Percentiles rank a stretch among this genome's conserved stretches.
Evolutionary conservation across 768 basidiomycete species (phyloP).

Genomic region (Agaricus subrufescens): DNA sequence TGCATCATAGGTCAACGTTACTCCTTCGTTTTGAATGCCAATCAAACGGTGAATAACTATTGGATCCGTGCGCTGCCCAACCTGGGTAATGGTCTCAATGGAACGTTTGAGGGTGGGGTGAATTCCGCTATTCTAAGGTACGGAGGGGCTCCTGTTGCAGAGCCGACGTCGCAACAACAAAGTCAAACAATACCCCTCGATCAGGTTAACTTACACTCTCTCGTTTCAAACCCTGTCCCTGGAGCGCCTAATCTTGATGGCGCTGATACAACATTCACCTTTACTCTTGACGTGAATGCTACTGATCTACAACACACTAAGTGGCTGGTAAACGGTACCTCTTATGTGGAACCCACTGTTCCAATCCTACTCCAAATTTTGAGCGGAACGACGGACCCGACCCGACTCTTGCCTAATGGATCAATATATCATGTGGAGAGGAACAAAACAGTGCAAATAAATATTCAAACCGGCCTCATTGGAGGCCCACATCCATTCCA

Average conservation of each 20-base stretch:
- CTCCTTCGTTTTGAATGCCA: slow-evolving; percentile 33
- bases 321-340: slow-evolving; percentile 24
- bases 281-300: neutral
- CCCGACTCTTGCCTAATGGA: slow-evolving; percentile 45
- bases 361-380: slow-evolving; percentile 58
- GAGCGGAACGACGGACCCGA: slow-evolving; percentile 43
- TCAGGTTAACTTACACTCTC: slow-evolving; percentile 38
- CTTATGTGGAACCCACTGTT: slow-evolving; percentile 32
- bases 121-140: slow-evolving; percentile 45
- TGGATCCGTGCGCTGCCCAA: slow-evolving; percentile 30
- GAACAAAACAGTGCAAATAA: slow-evolving; percentile 34
- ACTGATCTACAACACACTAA: neutral
- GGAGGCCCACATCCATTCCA: slow-evolving; percentile 40
- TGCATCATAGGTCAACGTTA: slow-evolving; percentile 29
- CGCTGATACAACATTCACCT: neutral
- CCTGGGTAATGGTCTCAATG: slow-evolving; percentile 10
- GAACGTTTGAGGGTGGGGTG: slow-evolving; percentile 23
- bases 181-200: slow-evolving; percentile 17
- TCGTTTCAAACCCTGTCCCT: slow-evolving; percentile 24
- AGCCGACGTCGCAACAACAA: slow-evolving; percentile 17
- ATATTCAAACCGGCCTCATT: slow-evolving; percentile 25
- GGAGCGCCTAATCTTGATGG: slow-evolving; percentile 6
- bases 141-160: slow-evolving; percentile 27
- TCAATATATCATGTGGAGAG: slow-evolving; percentile 42
- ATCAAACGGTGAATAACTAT: slow-evolving; percentile 38